Evolutionary conservation across 2,329 filamentous ascomycete species (phyloP).

Genomic region (Penicillium sp.): DNA sequence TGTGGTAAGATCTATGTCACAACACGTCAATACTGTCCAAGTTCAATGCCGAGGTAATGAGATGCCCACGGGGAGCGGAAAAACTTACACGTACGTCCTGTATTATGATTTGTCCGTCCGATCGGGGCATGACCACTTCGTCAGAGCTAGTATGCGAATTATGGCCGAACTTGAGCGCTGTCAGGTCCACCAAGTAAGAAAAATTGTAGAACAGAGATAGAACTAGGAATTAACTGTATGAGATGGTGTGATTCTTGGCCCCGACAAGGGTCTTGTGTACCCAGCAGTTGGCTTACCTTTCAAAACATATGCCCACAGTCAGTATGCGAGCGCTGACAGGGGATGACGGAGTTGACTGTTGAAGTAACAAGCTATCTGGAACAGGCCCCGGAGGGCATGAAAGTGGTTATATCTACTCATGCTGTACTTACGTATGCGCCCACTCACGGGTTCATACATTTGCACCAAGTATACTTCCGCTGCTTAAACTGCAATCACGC

Average conservation of each 20-base stretch:
- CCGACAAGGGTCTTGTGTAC: slow-evolving; percentile 3
- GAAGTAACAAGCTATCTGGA: slow-evolving; percentile 1
- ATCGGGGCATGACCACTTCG: too few species aligned
- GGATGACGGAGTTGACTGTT: slow-evolving; percentile 1
- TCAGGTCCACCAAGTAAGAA: neutral
- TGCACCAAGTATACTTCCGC: neutral
- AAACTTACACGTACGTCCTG: neutral
- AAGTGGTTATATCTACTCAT: slow-evolving; percentile 2
- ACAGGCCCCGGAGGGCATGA: neutral
- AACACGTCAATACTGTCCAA: too few species aligned
- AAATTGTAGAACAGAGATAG: neutral
- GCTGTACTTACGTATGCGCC: slow-evolving; percentile 1
- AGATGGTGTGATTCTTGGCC: slow-evolving; percentile 4
- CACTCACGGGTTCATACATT: neutral
- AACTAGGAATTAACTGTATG: neutral
- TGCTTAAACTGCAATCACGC: too few species aligned
- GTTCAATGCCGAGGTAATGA: too few species aligned
- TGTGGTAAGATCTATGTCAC: too few species aligned
- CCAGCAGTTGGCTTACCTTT: neutral
- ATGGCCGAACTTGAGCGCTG: too few species aligned
- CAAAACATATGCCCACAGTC: neutral
- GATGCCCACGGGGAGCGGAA: too few species aligned
- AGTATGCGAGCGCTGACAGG: slow-evolving; percentile 1
- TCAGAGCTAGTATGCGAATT: too few species aligned
- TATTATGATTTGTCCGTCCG: too few species aligned